These are phyloP conservation scores for Moesziomyces aphidis DNA, from an alignment of 1,284 basidiomycete genomes.

Conservation along the genomic window DNA sequence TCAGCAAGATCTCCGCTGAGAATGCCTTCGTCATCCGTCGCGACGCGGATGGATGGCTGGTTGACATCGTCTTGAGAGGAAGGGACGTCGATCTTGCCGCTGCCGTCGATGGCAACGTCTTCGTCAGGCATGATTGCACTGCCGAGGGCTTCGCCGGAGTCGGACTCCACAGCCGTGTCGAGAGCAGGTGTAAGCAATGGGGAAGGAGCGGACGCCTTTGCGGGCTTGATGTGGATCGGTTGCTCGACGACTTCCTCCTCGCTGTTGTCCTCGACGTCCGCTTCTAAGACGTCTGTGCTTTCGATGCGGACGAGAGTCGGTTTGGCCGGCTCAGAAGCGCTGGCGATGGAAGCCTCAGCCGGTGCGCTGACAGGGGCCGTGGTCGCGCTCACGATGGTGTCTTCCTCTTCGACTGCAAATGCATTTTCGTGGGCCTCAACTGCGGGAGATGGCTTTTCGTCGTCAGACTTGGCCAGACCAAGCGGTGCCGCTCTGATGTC, in stretches of 20 bases:
- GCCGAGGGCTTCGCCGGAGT: neutral
- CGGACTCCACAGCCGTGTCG: neutral
- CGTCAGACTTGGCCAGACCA: neutral
- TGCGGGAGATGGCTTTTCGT: no score
- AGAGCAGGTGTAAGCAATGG: neutral
- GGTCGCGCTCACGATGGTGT: no score
- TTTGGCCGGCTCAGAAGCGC: neutral
- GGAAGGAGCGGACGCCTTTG: neutral
- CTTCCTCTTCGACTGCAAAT: no score
- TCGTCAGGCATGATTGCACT: neutral
- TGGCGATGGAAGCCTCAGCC: neutral
- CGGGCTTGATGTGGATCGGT: conserved; percentile 3
- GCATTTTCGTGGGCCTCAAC: no score
- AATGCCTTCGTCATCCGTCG: conserved; percentile 28
- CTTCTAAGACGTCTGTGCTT: conserved; percentile 38
- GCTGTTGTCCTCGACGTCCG: conserved; percentile 44
- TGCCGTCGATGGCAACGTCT: neutral
- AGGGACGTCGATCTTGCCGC: neutral
- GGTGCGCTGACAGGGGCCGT: neutral
- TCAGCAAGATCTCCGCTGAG: conserved; percentile 42
- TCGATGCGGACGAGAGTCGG: conserved; percentile 17
- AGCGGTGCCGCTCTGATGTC: neutral
- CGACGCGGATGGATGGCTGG: neutral
- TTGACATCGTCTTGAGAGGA: neutral
- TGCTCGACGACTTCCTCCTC: conserved; percentile 19